Percentiles rank a stretch among this genome's conserved stretches.
phyloP scores from a whole-genome alignment of 2,329 filamentous ascomycete species.

The Claviceps purpurea region DNA sequence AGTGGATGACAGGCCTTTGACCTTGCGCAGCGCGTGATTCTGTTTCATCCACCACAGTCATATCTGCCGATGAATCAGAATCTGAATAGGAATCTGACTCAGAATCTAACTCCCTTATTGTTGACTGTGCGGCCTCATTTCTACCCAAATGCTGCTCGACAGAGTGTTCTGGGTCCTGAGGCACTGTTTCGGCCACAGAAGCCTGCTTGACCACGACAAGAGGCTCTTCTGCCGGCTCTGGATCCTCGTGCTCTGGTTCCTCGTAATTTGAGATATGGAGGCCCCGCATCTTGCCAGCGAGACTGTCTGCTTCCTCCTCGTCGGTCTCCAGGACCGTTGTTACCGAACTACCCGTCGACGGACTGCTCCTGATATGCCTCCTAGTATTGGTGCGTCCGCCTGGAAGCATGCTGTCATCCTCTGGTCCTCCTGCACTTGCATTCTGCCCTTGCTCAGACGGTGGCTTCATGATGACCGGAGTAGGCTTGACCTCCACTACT shows the following conservation, averaged over 20 bases:
- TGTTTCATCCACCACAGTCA: not conserved
- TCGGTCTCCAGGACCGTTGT: conserved; percentile 72
- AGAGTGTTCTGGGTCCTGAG: conserved; percentile 3
- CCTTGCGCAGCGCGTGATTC: conserved; percentile 1
- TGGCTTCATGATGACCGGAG: conserved; percentile 24
- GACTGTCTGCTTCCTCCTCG: conserved; percentile 50
- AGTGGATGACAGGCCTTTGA: not conserved
- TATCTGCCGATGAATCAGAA: conserved; percentile 2
- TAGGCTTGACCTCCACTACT: conserved; percentile 26
- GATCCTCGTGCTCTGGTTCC: conserved; percentile 30
- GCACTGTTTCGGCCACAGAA: conserved; percentile 10
- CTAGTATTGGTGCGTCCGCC: conserved; percentile 57
- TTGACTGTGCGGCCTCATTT: not conserved
- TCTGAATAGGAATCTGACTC: not conserved
- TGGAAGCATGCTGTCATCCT: conserved; percentile 39
- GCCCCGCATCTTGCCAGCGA: conserved; percentile 30
- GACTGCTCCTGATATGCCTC: conserved; percentile 66
- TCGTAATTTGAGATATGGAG: conserved; percentile 37
- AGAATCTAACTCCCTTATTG: not conserved
- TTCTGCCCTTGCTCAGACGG: conserved; percentile 16
- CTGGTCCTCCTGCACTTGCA: conserved; percentile 13
- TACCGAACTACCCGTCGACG: conserved; percentile 65
- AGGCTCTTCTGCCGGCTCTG: conserved; percentile 26
- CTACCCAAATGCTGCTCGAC: not conserved
- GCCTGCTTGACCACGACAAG: conserved; percentile 29